Percentiles rank a stretch among this genome's conserved stretches.
Evolutionary conservation across 495 filamentous ascomycete species (phyloP).

Genomic region (Clohesyomyces aquaticus): DNA sequence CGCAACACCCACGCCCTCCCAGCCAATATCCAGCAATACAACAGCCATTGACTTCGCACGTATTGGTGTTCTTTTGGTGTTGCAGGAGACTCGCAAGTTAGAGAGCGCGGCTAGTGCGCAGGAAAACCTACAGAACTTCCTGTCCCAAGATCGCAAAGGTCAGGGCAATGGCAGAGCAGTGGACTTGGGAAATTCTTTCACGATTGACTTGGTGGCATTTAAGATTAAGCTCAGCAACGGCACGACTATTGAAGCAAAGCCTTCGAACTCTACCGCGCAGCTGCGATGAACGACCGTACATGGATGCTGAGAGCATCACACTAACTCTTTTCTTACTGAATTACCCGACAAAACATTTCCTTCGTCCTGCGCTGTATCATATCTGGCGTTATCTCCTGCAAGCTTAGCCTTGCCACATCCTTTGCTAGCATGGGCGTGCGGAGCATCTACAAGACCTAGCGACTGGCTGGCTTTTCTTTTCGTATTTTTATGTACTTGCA

Average conservation of each 20-base stretch:
- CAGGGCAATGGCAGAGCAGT: conserved; percentile 52
- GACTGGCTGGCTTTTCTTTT: background rate
- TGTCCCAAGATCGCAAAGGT: conserved; percentile 46
- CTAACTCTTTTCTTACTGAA: background rate
- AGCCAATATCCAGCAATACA: conserved; percentile 43
- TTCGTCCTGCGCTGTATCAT: conserved; percentile 1
- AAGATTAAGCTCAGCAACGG: conserved; percentile 27
- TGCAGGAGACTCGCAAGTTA: conserved; percentile 58
- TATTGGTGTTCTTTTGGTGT: conserved; percentile 63
- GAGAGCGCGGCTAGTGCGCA: conserved; percentile 61
- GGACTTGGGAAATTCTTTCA: conserved; percentile 45
- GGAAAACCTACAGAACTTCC: conserved; percentile 57
- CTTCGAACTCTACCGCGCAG: conserved; percentile 5
- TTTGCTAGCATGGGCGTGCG: conserved; percentile 3
- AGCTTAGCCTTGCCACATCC: conserved; percentile 7
- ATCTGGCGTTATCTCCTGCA: background rate
- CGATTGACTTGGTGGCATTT: conserved; percentile 24
- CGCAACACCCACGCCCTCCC: conserved; percentile 25
- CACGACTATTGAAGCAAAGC: conserved; percentile 22
- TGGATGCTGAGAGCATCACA: too few species aligned
- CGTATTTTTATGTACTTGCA: background rate
- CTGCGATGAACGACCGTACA: background rate
- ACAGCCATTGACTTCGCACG: conserved; percentile 69
- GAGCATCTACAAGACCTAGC: background rate
- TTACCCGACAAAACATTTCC: background rate